phyloP scores from a whole-genome alignment of 352 stramenopile genomes.

The Globisporangium mamillatum region DNA sequence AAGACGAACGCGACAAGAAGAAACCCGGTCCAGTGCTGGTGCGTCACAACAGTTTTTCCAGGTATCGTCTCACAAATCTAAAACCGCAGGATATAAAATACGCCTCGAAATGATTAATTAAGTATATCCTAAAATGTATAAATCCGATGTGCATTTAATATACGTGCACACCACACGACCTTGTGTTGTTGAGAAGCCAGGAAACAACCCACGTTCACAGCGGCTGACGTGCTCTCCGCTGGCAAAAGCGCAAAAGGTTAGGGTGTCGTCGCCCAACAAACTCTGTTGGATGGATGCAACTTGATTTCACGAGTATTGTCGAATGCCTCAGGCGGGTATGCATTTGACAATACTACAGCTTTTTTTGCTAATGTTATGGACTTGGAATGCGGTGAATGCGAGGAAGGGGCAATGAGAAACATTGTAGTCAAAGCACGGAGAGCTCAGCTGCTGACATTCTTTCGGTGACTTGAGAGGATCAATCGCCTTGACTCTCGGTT shows the following conservation, averaged over 20 bases:
- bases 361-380: neutral
- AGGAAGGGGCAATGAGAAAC: neutral
- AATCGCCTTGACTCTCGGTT: neutral
- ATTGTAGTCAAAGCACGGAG: too few relatives aligned
- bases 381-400: neutral
- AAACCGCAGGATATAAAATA: neutral
- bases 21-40: neutral
- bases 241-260: neutral
- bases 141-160: neutral
- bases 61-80: neutral
- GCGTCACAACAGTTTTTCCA: neutral
- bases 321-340: neutral
- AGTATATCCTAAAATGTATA: neutral
- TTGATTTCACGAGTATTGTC: neutral
- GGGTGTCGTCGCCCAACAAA: neutral
- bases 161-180: neutral
- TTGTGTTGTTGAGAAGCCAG: too few relatives aligned
- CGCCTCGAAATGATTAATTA: too few relatives aligned
- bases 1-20: neutral
- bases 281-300: neutral
- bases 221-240: neutral
- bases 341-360: neutral
- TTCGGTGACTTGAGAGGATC: neutral
- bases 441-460: neutral
- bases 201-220: too few relatives aligned